Evolutionary conservation across 164 flowering plant genomes (phyloP), one percentile per base, ranked within the genome.

Genomic region (Berberis vulgaris): DNA sequence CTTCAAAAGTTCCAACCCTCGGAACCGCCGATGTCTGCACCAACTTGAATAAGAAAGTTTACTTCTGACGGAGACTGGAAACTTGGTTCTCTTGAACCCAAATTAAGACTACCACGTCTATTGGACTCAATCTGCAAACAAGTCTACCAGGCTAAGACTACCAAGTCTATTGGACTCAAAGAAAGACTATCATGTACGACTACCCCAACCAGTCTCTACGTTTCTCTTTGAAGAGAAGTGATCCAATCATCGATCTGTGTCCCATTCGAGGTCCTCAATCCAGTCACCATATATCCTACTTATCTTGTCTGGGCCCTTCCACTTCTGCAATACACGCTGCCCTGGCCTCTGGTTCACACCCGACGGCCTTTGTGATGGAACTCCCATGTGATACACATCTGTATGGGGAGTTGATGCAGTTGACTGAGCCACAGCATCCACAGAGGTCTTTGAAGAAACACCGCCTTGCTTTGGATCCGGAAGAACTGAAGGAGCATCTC

Each of bases 261-360:
- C 79, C 65, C 70, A 80, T 68, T 88, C 89, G 50, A 79, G 73
- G 67, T 91, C 98, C 62, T 94, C 98, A 41, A 95, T 91, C 99
- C 99, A 95, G 64, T 95, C 99, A 63, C 99, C 99, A 70, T 94
- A 94, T 75, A 95, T 95, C 77, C 88, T 70, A 67, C 99, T 95
- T 73, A 95, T 95, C 76, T 87, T 95, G 70, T 91, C 88, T 1
- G 99, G 99, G 41, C 99, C 99, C 59, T 94, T 94, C 99, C 99
- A 94, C 64, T 91, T 94, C 73, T 82, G 86, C 54, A 68, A 77
- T 9, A 87, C 61, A 59, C 89, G 82, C 66, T 81, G 86, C 11
- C 84, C 89, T 54, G 77, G 75, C 73, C 85, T 81, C 77, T 78
- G 96, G 56, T 66, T 72, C 46, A 78, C 76, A 60, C 69, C 69